phyloP scores from a whole-genome alignment of 768 basidiomycete species.

The Hericium alpestre region DNA sequence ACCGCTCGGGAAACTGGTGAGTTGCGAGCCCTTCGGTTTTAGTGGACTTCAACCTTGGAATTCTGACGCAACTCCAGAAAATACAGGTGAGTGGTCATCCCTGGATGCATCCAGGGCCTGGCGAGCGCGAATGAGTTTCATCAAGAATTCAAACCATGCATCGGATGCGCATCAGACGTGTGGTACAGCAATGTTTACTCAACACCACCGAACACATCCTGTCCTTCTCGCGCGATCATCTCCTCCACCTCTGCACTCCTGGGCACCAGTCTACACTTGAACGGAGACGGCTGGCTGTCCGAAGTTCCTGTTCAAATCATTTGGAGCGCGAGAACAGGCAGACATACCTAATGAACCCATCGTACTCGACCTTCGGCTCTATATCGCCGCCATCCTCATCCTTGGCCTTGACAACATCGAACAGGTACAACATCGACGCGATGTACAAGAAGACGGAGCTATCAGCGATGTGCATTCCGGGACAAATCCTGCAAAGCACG shows the following conservation, averaged over 20 bases:
- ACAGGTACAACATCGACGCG: slow-evolving; percentile 15
- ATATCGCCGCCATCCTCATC: slow-evolving; percentile 16
- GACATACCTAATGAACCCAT: slow-evolving; percentile 16
- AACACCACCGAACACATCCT: too few species aligned
- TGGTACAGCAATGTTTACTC: too few species aligned
- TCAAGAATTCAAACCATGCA: too few species aligned
- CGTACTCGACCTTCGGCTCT: slow-evolving; percentile 15
- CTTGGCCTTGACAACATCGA: slow-evolving; percentile 15
- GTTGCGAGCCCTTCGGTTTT: too few species aligned
- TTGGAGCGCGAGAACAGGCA: not conserved
- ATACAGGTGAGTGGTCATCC: too few species aligned
- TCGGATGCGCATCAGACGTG: too few species aligned
- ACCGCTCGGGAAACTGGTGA: too few species aligned
- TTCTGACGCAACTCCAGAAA: too few species aligned
- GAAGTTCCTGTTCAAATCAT: not conserved
- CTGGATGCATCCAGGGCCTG: too few species aligned
- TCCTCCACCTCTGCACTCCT: not conserved
- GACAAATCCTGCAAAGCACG: slow-evolving; percentile 16
- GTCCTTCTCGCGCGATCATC: too few species aligned
- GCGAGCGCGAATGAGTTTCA: too few species aligned
- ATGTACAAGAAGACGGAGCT: slow-evolving; percentile 19
- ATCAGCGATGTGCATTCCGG: slow-evolving; percentile 19
- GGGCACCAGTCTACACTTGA: not conserved
- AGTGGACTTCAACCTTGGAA: too few species aligned
- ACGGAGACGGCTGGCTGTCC: not conserved